Percentiles rank a stretch among this genome's conserved stretches.
Conservation (phyloP, 805 yeast genomes). For the Schwanniomyces yamadae region DNA sequence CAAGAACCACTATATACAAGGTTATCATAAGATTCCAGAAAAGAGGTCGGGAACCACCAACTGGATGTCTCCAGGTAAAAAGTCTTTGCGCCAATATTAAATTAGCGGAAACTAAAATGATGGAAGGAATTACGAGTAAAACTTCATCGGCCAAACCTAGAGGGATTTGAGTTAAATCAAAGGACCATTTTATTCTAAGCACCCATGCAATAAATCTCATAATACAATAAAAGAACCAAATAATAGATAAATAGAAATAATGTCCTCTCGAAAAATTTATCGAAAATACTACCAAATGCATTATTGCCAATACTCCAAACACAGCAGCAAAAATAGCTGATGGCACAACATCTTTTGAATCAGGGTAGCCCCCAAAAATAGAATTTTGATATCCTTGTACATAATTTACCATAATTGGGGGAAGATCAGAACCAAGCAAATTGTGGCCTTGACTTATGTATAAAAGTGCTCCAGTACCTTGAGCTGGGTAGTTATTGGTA, state of each 20-base stretch:
- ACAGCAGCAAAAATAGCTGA: constrained; percentile 55
- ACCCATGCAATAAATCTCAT: constrained; percentile 59
- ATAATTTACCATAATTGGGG: constrained; percentile 36
- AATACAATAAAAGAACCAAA: constrained; percentile 52
- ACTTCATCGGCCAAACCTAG: constrained; percentile 59
- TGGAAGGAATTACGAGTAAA: constrained; percentile 55
- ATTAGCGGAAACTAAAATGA: constrained; percentile 58
- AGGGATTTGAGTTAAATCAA: constrained; percentile 43
- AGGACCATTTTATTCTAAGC: constrained; percentile 58
- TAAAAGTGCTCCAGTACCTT: constrained; percentile 29
- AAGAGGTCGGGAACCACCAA: constrained; percentile 51
- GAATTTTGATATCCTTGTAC: constrained; percentile 42
- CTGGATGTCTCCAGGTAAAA: constrained; percentile 77
- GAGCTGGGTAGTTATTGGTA: constrained; percentile 22
- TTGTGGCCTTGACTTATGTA: constrained; percentile 28
- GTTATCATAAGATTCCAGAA: constrained; percentile 53
- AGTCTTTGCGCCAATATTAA: constrained; percentile 69
- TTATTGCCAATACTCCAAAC: constrained; percentile 47
- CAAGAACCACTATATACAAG: constrained; percentile 53
- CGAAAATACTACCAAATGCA: constrained; percentile 47
- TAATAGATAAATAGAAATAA: constrained; percentile 54
- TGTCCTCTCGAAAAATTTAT: constrained; percentile 57
- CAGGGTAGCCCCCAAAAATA: constrained; percentile 64
- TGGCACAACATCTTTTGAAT: constrained; percentile 54
- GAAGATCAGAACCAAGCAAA: constrained; percentile 25